Evolutionary conservation across 108 stramenopile genomes (phyloP), one percentile per base, ranked within the genome.

Genomic region (Schizochytrium sp.): DNA sequence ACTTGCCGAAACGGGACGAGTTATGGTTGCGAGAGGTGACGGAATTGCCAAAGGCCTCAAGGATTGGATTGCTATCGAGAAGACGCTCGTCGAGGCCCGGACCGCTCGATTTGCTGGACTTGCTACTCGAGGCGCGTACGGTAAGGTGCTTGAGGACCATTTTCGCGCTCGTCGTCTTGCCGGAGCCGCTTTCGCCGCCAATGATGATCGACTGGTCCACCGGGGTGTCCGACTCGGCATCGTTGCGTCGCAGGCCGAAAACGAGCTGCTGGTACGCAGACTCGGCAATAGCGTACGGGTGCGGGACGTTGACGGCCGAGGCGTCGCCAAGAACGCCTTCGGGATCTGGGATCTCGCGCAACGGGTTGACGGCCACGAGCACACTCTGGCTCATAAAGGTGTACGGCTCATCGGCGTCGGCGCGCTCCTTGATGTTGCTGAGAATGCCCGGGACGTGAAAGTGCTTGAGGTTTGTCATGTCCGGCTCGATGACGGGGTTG

Each of bases 361-460:
- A 92, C 14, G 92, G 92, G 90, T 93, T 93, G 10, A 92, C 23
- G 10, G 92, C 92, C 10, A 93, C 72, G 34, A 93, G 72, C 4
- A 93, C 72, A n/a, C 72, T 90, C 5, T 90, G 91, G 21, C 91
- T 90, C 53, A 90, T 90, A 21, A 57, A 59, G 23, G 92, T 92
- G 90, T 93, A 93, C 23, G 91, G 91, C 48, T 87, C 57, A 83
- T 93, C 91, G 53, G 29, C 87, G 3, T 23, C 48, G 90, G 90
- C 91, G 51, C 92, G 58, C 59, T 58, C 44, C 47, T 87, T 23
- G 16, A 93, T 45, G 58, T 89, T 91, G 88, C 44, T 41, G 72
- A 93, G 87, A 55, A 93, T 93, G 53, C 87, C 57, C 19, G 91
- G 72, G 48, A 83, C 72, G 51, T 83, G 72, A n/a, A 83, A 83